These are phyloP conservation scores for Psophocarpus tetragonolobus DNA, from an alignment of 306 rosid species.

Conservation along the genomic window DNA sequence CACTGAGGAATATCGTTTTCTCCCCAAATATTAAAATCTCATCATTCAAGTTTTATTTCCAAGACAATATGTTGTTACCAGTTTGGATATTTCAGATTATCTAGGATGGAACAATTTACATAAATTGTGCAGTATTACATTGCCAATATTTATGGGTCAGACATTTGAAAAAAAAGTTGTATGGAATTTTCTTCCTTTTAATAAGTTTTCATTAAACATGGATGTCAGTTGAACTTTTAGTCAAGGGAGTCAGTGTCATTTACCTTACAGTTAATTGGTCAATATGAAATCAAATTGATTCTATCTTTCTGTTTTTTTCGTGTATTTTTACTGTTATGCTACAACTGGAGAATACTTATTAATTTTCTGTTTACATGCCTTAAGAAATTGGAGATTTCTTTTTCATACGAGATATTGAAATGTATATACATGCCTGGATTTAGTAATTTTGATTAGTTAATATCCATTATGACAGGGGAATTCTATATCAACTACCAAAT, in stretches of 20 bases:
- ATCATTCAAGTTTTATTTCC: constrained; percentile 6
- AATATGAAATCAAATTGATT: background rate
- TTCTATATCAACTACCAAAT: constrained; percentile 92
- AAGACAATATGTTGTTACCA: background rate
- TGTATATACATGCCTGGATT: constrained; percentile 21
- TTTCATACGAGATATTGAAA: constrained; percentile 20
- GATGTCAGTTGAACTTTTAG: background rate
- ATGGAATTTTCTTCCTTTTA: background rate
- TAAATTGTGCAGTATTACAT: background rate
- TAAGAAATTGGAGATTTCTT: background rate
- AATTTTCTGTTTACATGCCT: constrained; percentile 9
- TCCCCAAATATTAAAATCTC: too few species aligned
- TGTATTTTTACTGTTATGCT: background rate
- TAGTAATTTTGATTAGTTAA: constrained; percentile 33
- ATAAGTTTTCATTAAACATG: background rate
- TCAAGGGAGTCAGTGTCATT: background rate
- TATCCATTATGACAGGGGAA: constrained; percentile 71
- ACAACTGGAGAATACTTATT: background rate
- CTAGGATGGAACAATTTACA: background rate
- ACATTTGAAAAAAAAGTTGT: constrained; percentile 18
- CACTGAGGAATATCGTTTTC: too few species aligned
- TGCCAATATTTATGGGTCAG: constrained; percentile 8
- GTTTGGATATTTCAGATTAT: constrained; percentile 6
- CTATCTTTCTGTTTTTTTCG: background rate
- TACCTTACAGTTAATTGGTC: background rate